These are phyloP conservation scores for Rhizophagus prolifer DNA, from an alignment of 192 early-diverging fungal genomes.

Conservation along the genomic window DNA sequence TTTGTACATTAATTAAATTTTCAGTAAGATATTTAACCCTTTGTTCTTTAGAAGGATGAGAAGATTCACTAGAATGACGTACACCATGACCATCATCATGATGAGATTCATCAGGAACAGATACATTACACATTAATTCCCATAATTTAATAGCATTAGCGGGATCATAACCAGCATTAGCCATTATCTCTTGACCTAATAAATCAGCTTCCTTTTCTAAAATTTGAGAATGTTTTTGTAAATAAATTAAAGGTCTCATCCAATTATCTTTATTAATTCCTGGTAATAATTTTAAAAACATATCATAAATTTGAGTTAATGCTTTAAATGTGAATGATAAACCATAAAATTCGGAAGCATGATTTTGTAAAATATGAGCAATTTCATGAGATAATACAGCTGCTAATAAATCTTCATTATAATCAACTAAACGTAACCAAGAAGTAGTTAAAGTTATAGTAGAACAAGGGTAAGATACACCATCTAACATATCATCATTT, in stretches of 20 bases:
- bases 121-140: constrained; percentile 43
- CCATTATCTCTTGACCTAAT: constrained; percentile 51
- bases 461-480: constrained; percentile 19
- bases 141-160: constrained; percentile 50
- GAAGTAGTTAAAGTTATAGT: constrained; percentile 19
- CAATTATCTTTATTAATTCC: constrained; percentile 28
- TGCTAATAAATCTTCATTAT: constrained; percentile 49
- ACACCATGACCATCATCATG: neutral
- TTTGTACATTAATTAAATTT: constrained; percentile 20
- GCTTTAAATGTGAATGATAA: constrained; percentile 47
- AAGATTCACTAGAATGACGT: neutral
- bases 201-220: constrained; percentile 52
- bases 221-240: constrained; percentile 36
- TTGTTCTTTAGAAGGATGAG: constrained; percentile 8
- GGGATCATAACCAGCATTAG: constrained; percentile 58
- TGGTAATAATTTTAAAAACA: constrained; percentile 22
- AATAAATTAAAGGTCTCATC: constrained; percentile 32
- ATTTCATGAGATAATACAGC: constrained; percentile 58
- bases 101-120: neutral
- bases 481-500: constrained; percentile 25
- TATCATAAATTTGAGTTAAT: constrained; percentile 29
- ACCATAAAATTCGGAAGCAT: constrained; percentile 57
- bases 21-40: constrained; percentile 22
- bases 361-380: constrained; percentile 57
- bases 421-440: constrained; percentile 34